Evolutionary conservation across 805 yeast species (phyloP), one percentile per base, ranked within the genome.

Genomic region (Metschnikowia chrysomelidarum): DNA sequence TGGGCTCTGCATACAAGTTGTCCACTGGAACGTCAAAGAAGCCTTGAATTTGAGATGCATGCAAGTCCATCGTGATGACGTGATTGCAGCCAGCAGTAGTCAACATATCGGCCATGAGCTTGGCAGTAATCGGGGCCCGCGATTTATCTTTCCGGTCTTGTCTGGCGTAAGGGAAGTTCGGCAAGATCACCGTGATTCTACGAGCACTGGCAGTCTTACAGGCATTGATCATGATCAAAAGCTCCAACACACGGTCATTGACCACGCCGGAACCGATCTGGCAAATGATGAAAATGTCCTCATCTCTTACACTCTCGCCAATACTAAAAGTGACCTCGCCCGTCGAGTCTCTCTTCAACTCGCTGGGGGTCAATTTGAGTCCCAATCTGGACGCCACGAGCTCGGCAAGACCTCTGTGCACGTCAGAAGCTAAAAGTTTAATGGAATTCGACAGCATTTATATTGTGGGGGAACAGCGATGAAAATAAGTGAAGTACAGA

Each of bases 21-120:
- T 85, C 94, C 14, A 83, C 93, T 2, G 94, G 94, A 16, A 81
- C 82, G 45, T 79, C 80, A 49, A 85, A 85, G 53, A 85, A 85
- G 6, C 94, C 94, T 62, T 85, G 94, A 50, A 85, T 85, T 57
- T 85, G 94, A 15, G 89, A 79, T n/a, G 93, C 93, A 55, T 85
- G 94, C 47, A 85, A 62, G 56, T 85, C 94, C 89, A 85, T 80
- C 14, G 94, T 85, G 51, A 85, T 84, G 15, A 85, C 87, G 59
- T 85, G 94, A 53, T 82, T 80, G 60, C 91, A 85, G 3, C 94
- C 94, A 9, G 93, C 89, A 11, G 91, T 81, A 19, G 84, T 79
- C 36, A 85, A 62, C 78, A 85, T 73, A 53, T 85, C 84, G 13
- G 94, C 93, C 75, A 85, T 80, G 45, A 85, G 69, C 59, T 85